Base-by-base conservation (phyloP, 2,329 filamentous ascomycete species). In the Trichophyton schoenleinii region DNA sequence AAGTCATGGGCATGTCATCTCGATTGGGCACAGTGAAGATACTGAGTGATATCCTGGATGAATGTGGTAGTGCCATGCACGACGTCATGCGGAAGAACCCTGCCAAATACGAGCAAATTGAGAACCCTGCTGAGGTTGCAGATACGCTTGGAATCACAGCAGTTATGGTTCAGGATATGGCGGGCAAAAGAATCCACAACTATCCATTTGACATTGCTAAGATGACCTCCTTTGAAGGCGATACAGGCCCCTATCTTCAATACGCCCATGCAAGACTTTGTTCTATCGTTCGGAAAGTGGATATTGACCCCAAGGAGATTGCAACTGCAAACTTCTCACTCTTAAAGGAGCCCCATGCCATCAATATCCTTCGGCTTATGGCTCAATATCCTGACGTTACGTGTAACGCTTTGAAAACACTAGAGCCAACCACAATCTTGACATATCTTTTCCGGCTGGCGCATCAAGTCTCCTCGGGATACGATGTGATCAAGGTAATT, bases 101-200 rank as follows among this genome's bases (percentile, higher is more conserved):
- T 70, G 79, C 81, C 68, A 95, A 95, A 78, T 95, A 95, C 74
- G 77, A 83, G 59, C 89, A 95, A 73, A 85, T 95, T 18, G 86
- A 85, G 68, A 78, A 95, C 71, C 89, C 89, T 0, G 83, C 83
- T 58, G 81, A 83, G 38, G 86, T 85, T 3, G 88, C 90, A 62
- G 90, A 95, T 74, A 87, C 82, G 8, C 81, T 95, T 3, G 90
- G 89, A 61, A 95, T 94, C 69, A 88, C 85, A 65, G 86, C 87
- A 71, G 89, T 95, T 69, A 95, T 95, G 89, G 88, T 92, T 11
- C 90, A 95, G 74, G 91, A 95, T 69, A 94, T 95, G 87, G 86
- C 82, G 63, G 90, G 89, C 71, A 95, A 95, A 82, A 83, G 77
- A 59, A 79, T 83, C 69, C 83, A 83, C 70, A 80, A 81, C 70